Base-by-base conservation (phyloP, 1,284 basidiomycete genomes). In the Ustilago trichophora region DNA sequence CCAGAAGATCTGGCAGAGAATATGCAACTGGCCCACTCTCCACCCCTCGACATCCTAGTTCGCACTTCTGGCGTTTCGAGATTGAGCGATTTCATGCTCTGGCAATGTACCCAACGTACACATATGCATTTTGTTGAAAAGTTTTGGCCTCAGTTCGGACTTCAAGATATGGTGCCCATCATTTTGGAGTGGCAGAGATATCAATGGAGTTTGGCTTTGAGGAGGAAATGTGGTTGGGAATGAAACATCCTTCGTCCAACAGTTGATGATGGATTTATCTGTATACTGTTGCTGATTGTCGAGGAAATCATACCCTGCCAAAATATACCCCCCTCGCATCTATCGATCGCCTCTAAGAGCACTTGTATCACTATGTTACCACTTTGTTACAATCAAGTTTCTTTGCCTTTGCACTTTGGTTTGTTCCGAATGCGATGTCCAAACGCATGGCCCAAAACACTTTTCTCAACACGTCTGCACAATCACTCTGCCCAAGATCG, bases 141-240 rank as follows among this genome's bases (percentile, higher is more conserved):
- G 0, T 95, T 90, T 80, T 99, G 96, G 96, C 96, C 96, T 0
- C 89, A 94, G 55, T 97, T 98, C 80, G 92, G 93, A 3, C 80
- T 98, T 6, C 85, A 87, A 49, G 91, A 98, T 73, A 88, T 96
- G 77, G 82, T 93, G 19, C 91, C 91, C 2, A 89, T 96, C 56
- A 80, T 97, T 15, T 84, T 97, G 16, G 88, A 90, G 43, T 97
- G 90, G 83, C 93, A 96, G 81, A 86, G 88, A 3, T 42, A 60
- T 11, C 45, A 55, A 46, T 68, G 65, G 65, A 34, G 36, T 6
- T 32, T 37, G 5, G 10, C 49, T 24, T 37, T 68, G 6, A 34
- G 50, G 10, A 58, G 37, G 34, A 49, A 37, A 18, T 54, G 49
- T 29, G 65, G 65, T 6, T 68, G 63, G 63, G 11, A 47, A 3